phyloP scores from a whole-genome alignment of 345 rosid species.

The Eucalyptus sideroxylon region DNA sequence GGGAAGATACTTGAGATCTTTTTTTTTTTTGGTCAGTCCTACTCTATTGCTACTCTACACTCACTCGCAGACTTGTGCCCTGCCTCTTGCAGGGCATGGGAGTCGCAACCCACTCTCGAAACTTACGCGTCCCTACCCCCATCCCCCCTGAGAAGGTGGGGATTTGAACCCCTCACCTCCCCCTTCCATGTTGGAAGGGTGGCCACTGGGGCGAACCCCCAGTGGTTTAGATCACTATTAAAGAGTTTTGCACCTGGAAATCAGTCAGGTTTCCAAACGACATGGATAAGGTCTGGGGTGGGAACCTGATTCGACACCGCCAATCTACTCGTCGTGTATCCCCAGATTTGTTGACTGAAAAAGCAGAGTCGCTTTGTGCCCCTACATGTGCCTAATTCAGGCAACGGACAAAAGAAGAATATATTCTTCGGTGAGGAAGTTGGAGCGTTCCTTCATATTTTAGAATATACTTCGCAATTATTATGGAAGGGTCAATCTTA shows the following conservation, averaged over 20 bases:
- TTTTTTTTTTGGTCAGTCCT: too few relatives aligned
- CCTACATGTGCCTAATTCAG: neutral
- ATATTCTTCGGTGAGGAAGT: neutral
- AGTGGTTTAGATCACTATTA: too few relatives aligned
- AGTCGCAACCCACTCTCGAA: too few relatives aligned
- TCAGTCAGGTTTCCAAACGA: neutral
- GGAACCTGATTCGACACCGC: neutral
- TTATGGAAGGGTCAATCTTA: neutral
- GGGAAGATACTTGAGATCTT: neutral
- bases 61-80: too few relatives aligned
- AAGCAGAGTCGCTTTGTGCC: neutral
- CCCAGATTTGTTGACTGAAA: neutral
- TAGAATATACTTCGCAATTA: neutral
- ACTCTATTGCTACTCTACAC: too few relatives aligned
- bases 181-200: too few relatives aligned
- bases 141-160: too few relatives aligned
- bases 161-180: too few relatives aligned
- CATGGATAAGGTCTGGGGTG: neutral
- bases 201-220: too few relatives aligned
- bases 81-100: too few relatives aligned
- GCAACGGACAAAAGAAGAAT: neutral
- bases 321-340: neutral
- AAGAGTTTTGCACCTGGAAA: neutral
- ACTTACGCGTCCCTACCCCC: too few relatives aligned
- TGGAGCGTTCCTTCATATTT: neutral